Evolutionary conservation across 2,329 filamentous ascomycete species (phyloP), one percentile per base, ranked within the genome.

Genomic region (Blumeria graminis): DNA sequence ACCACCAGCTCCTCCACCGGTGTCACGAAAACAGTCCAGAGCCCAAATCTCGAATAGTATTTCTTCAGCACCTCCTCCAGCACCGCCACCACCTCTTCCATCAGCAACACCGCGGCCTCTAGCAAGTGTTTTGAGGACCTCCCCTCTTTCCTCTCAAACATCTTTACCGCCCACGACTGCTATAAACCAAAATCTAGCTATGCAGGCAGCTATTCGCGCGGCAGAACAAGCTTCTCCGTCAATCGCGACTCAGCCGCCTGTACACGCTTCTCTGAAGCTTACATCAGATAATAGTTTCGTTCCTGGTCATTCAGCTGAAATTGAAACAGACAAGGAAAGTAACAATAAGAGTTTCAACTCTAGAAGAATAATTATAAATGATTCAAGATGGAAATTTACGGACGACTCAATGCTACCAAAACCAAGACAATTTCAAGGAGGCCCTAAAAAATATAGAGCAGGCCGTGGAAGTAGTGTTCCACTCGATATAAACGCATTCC

Each of bases 401-500:
- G 78, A 82, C 51, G 90, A 95, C 63, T 77, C 75, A 38, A 75
- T 85, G 62, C 74, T 96, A 51, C 90, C 92, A 0, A 90, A 88
- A 63, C 90, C 90, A 22, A 76, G 90, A 64, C 80, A 84, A 1
- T 95, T 93, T 65, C 70, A 74, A 1, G 84, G 83, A n/a, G 80
- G 78, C 3, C 71, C 76, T 18, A 88, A 84, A 67, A 80, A 79
- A 66, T 98, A 96, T 69, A 76, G 90, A 60, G 92, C 92, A 38
- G 92, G 92, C 8, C 78, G 90, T 66, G 90, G 88, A 35, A 95
- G 88, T 70, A 95, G 86, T 72, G 89, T 96, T 62, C 92, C 92
- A 34, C 72, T 96, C 63, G 86, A 96, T 71, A 69, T 98, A 65
- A 78, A 73, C 61, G 72, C 75, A 53, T 67, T 65, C 43, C 56